Conservation (phyloP, 2,329 filamentous ascomycete species). For the Aureobasidium lini region DNA sequence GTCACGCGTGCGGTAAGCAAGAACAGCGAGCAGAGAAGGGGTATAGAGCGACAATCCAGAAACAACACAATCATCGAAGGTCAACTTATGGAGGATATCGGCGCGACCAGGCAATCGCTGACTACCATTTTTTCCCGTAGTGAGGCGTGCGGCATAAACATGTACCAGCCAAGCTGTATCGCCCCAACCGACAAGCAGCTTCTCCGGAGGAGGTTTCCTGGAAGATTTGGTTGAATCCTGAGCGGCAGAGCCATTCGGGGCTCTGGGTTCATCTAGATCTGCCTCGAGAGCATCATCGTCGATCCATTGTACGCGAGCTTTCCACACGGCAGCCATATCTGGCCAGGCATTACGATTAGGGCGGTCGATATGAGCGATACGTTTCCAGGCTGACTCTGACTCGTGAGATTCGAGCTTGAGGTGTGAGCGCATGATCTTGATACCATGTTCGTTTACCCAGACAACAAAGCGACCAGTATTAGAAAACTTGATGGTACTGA, state of each 20-base stretch:
- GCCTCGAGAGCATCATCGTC: constrained; percentile 72
- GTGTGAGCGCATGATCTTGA: constrained; percentile 94
- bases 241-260: constrained; percentile 25
- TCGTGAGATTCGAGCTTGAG: constrained; percentile 69
- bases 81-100: constrained; percentile 86
- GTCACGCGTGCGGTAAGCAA: constrained; percentile 78
- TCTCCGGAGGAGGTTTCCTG: constrained; percentile 48
- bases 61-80: constrained; percentile 89
- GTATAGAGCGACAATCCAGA: constrained; percentile 96
- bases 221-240: constrained; percentile 16
- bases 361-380: constrained; percentile 84
- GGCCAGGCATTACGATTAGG: constrained; percentile 86
- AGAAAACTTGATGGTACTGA: constrained; percentile 92
- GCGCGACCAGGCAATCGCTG: constrained; percentile 70
- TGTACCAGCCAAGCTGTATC: constrained; percentile 94
- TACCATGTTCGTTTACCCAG: constrained; percentile 94
- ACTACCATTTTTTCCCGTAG: constrained; percentile 51
- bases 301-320: constrained; percentile 85
- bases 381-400: constrained; percentile 82
- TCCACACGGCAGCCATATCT: constrained; percentile 95
- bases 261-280: constrained; percentile 51
- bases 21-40: constrained; percentile 78
- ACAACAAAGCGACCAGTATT: constrained; percentile 83
- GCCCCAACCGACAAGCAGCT: constrained; percentile 89
- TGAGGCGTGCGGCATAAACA: constrained; percentile 67